Evolutionary conservation across 108 stramenopile species (phyloP), one percentile per base, ranked within the genome.

Genomic region (Epithemia pelagica): DNA sequence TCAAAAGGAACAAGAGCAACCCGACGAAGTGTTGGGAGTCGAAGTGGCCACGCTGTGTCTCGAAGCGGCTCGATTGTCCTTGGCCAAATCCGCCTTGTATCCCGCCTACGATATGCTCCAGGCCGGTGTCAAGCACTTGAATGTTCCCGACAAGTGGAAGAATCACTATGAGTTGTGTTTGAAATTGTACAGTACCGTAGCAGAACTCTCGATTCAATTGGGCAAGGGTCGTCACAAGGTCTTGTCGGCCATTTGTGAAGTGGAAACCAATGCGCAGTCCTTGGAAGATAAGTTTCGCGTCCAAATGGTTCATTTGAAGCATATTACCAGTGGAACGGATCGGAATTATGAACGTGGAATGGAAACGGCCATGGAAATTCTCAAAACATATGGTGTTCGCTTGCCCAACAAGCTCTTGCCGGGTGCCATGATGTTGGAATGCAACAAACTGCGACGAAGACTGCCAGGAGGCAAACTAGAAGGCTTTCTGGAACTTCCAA

Each of bases 211-310:
- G 10, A 46, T 30, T 2, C 54, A 63, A 10, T 53, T 32, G 22
- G 33, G 69, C 21, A 71, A 71, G 25, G 65, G 67, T 26, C 52
- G 31, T 23, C 59, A 70, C 0, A 57, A 72, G 21, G 67, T 52
- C 26, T 0, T 61, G n/a, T 28, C 68, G 21, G 37, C 60, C 28
- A 58, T 71, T 0, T 20, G 29, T 18, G 61, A 69, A 55, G 60
- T 82, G 24, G 28, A 70, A 22, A 25, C 22, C 1, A 56, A 78
- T 61, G 77, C 77, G 10, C 64, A 60, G 1, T 25, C 51, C 0
- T 32, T 73, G n/a, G 68, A 78, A 24, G 81, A 82, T 57, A 75
- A 68, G 51, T 64, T 68, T 37, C 67, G 72, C 7, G 77, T 58
- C 8, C 74, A 77, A 2, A n/a, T 56, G 0, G 62, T 72, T 30